Conservation (phyloP, 2,329 filamentous ascomycete genomes). For the Aspergillus clavatus region DNA sequence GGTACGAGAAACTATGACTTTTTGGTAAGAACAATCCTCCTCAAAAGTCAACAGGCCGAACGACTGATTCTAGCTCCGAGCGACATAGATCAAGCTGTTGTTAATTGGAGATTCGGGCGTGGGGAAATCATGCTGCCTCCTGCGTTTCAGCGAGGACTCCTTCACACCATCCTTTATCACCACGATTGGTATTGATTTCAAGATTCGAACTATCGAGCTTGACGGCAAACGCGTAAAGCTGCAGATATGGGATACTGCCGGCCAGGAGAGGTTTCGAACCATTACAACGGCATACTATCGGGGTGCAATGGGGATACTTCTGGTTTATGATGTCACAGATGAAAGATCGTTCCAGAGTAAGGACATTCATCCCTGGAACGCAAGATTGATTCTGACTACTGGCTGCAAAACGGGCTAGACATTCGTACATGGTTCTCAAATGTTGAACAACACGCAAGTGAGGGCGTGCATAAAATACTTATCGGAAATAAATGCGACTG, state of each 20-base stretch:
- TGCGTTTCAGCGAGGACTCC: constrained; percentile 95
- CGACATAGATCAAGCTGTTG: constrained; percentile 80
- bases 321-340: constrained; percentile 98
- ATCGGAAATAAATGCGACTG: constrained; percentile 99
- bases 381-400: constrained; percentile 9
- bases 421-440: constrained; percentile 99
- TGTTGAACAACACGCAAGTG: constrained; percentile 94
- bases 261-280: constrained; percentile 95
- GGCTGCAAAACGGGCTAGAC: constrained; percentile 52
- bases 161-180: constrained; percentile 98
- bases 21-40: constrained; percentile 59
- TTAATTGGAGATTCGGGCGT: constrained; percentile 96
- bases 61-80: constrained; percentile 16
- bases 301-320: constrained; percentile 94
- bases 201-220: constrained; percentile 97
- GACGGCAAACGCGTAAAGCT: constrained; percentile 98
- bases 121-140: constrained; percentile 92
- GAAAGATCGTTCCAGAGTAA: constrained; percentile 91
- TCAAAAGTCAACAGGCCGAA: constrained; percentile 4
- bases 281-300: constrained; percentile 99
- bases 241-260: constrained; percentile 99
- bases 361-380: constrained; percentile 29
- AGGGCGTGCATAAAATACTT: constrained; percentile 98
- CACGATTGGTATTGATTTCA: constrained; percentile 99
- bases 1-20: constrained; percentile 99